Evolutionary conservation across 139 green algal genomes (phyloP), one percentile per base, ranked within the genome.

Genomic region (Ostreobium quekettii): DNA sequence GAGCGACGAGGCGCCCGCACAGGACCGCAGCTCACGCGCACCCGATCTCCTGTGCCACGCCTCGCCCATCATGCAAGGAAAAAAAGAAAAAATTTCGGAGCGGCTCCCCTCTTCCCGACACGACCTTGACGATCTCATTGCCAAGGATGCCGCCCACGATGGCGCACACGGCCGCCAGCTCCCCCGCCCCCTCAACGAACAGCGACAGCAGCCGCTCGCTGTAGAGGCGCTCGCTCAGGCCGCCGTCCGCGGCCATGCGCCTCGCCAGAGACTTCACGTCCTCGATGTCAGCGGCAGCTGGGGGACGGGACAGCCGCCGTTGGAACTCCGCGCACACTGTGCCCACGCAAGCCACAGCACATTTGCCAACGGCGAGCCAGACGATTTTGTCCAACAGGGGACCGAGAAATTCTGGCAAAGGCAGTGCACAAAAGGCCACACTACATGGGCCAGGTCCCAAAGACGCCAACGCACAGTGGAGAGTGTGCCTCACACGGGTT

Each of bases 61-160:
- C 87, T 36, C 39, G 66, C 7, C 78, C 76, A 46, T 92, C 85
- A 3, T 53, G 30, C 22, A 87, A 39, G 11, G 46, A 72, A 65
- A 83, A 97, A 24, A 89, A 86, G 53, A 96, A 92, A 8, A 93
- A 75, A 72, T 97, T 97, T 36, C 86, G 77, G 32, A 97, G 63
- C 22, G 90, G 91, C 30, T 81, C 74, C 1, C 79, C 80, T 32
- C 86, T 86, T 2, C 67, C 29, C 15, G 85, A 91, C 5, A 97
- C 71, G 19, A 79, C 79, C n/a, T 87, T 85, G n/a, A 97, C 73
- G 19, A 93, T 67, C 58, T 95, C 87, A 61, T 97, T 93, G 1
- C 82, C 87, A 28, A 95, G 67, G 28, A 93, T 73, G 15, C 91
- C 91, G 0, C 91, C 91, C 33, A 96, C 65, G 5, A 97, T 68